Base-by-base conservation (phyloP, 768 basidiomycete genomes). In the Phlebiopsis flavidoalba region DNA sequence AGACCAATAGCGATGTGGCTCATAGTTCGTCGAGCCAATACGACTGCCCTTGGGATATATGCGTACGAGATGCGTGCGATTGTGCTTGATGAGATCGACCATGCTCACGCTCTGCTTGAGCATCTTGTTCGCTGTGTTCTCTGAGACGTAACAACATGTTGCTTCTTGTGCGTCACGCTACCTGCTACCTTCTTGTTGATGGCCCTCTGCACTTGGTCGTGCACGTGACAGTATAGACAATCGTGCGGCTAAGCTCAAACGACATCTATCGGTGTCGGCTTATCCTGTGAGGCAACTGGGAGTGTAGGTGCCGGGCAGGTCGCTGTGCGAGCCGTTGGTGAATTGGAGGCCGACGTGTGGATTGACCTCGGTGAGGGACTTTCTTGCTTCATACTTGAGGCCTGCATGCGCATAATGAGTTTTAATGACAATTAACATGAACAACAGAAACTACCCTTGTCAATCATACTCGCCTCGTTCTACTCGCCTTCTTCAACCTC, bases 141-240 rank as follows among this genome's bases (percentile, higher is more conserved):
- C 96, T 0, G 94, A 95, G 7, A 98, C n/a, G 82, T 6, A 93
- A 96, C 72, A 99, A 95, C 70, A 98, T 83, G 67, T n/a, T 98
- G 91, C 67, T 93, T n/a, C 88, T 0, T 90, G 83, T 8, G 87
- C 87, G 68, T n/a, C n/a, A n/a, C n/a, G n/a, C n/a, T 99, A 99
- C 35, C n/a, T 80, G 77, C 64, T 91, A n/a, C 87, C 63, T 93
- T 87, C 72, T 90, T 86, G 73, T 91, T 91, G 73, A 98, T 81
- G 0, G n/a, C n/a, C 95, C 95, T 49, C 87, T 88, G 66, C 91
- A 97, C 72, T 96, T 96, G 62, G n/a, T n/a, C n/a, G n/a, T n/a
- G n/a, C n/a, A 98, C 93, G 5, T 96, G 57, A 96, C 86, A 5
- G 96, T 98, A 73, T 98, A 98, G 26, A 98, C 89, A 19, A 98